Evolutionary conservation across 2,329 filamentous ascomycete genomes (phyloP).

Genomic region (Whalleya microplaca): DNA sequence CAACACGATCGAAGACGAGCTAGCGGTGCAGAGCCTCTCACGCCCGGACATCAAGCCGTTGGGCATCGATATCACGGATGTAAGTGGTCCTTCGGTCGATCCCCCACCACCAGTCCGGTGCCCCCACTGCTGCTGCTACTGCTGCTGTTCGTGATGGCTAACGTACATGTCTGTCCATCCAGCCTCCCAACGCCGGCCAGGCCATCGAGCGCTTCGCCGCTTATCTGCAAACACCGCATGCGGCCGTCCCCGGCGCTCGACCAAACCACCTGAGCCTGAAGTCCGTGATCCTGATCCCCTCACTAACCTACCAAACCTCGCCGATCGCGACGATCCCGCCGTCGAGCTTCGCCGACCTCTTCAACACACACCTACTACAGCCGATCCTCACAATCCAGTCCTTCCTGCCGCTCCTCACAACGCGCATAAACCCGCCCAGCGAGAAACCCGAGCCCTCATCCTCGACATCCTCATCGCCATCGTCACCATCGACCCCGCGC

Average conservation of each 20-base stretch:
- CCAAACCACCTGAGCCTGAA: constrained; percentile 77
- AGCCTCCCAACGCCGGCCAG: constrained; percentile 70
- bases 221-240: constrained; percentile 74
- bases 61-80: constrained; percentile 80
- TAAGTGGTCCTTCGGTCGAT: constrained; percentile 48
- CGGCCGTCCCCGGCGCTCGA: constrained; percentile 75
- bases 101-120: not conserved
- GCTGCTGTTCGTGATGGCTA: not conserved
- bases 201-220: constrained; percentile 73
- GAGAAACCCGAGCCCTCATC: constrained; percentile 41
- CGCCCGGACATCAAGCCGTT: constrained; percentile 81
- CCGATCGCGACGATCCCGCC: constrained; percentile 85
- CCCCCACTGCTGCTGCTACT: not conserved
- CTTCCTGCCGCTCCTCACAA: constrained; percentile 79
- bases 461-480: constrained; percentile 40
- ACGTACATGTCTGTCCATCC: constrained; percentile 22
- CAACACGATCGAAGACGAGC: constrained; percentile 82
- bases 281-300: constrained; percentile 82
- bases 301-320: constrained; percentile 77
- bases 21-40: constrained; percentile 74
- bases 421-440: constrained; percentile 51
- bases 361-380: constrained; percentile 89
- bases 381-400: constrained; percentile 88
- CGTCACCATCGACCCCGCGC: constrained; percentile 61
- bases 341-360: constrained; percentile 82